phyloP scores from a whole-genome alignment of 2,329 filamentous ascomycete genomes.

The Orbilia ellipsospora region DNA sequence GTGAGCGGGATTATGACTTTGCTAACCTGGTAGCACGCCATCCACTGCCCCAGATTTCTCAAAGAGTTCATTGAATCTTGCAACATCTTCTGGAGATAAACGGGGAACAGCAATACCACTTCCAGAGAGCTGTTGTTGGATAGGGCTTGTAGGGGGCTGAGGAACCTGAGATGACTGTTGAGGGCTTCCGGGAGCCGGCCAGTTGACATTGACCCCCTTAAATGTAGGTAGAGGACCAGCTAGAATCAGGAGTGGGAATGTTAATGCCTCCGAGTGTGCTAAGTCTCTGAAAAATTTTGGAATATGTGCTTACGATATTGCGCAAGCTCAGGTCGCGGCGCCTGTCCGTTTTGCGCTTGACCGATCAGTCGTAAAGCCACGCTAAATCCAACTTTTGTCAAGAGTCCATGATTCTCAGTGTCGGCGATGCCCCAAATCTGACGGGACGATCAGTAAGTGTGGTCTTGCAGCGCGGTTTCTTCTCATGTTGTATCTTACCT shows the following conservation, averaged over 20 bases:
- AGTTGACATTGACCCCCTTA: constrained; percentile 74
- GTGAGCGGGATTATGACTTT: too few relatives aligned
- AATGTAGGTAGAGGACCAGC: constrained; percentile 91
- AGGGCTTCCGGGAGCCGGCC: constrained; percentile 60
- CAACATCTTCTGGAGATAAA: constrained; percentile 85
- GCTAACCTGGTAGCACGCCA: constrained; percentile 75
- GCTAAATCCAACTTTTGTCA: constrained; percentile 92
- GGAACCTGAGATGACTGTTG: constrained; percentile 62
- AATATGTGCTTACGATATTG: constrained; percentile 71
- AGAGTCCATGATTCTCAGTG: constrained; percentile 91
- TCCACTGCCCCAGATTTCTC: constrained; percentile 84
- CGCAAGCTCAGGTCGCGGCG: constrained; percentile 83
- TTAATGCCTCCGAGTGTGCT: constrained; percentile 9
- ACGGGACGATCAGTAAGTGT: constrained; percentile 52
- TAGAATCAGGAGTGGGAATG: constrained; percentile 54
- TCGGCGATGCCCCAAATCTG: constrained; percentile 99
- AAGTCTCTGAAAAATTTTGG: not conserved
- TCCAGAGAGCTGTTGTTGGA: constrained; percentile 63
- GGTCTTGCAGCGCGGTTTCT: not conserved
- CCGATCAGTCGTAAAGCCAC: constrained; percentile 93
- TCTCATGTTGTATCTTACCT: constrained; percentile 67
- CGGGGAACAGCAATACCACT: constrained; percentile 87
- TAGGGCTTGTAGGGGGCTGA: constrained; percentile 65
- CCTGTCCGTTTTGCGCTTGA: constrained; percentile 88
- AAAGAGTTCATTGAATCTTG: constrained; percentile 89